Evolutionary conservation across 164 flowering plant species (phyloP).

Genomic region (Dillenia turbinata): DNA sequence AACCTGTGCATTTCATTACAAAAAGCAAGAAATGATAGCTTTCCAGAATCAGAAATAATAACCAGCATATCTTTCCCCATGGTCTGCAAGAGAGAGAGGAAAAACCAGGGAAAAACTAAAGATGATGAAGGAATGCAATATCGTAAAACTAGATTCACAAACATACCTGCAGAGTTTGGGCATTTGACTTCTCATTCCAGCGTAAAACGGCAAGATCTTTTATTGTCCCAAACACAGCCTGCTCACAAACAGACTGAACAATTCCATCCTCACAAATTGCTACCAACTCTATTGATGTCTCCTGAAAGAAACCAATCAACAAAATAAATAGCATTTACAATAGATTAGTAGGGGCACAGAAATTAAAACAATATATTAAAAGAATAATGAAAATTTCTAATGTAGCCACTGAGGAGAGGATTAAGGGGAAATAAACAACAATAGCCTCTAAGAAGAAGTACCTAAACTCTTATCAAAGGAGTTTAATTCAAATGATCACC

Average conservation of each 20-base stretch:
- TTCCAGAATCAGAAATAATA: constrained; percentile 91
- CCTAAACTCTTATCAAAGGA: too few relatives aligned
- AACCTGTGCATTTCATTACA: constrained; percentile 96
- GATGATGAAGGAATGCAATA: too few relatives aligned
- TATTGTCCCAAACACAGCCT: constrained; percentile 84
- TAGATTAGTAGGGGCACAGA: too few relatives aligned
- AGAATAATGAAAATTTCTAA: too few relatives aligned
- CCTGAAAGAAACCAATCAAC: constrained; percentile 41
- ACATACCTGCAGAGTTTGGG: constrained; percentile 49
- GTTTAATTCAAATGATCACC: too few relatives aligned
- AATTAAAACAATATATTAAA: too few relatives aligned
- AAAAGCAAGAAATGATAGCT: constrained; percentile 80
- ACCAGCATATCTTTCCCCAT: constrained; percentile 68
- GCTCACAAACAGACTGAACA: constrained; percentile 82
- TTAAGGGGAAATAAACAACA: too few relatives aligned
- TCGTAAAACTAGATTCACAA: too few relatives aligned
- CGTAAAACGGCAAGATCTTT: constrained; percentile 75
- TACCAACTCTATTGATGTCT: constrained; percentile 88
- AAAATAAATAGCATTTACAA: neutral
- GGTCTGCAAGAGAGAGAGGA: constrained; percentile 31
- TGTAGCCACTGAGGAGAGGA: too few relatives aligned
- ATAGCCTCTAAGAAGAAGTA: too few relatives aligned
- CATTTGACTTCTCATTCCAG: constrained; percentile 53
- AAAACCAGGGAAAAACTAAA: neutral
- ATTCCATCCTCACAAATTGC: constrained; percentile 75